Evolutionary conservation across 1,284 basidiomycete genomes (phyloP), one percentile per base, ranked within the genome.

Genomic region (Melampsora americana): DNA sequence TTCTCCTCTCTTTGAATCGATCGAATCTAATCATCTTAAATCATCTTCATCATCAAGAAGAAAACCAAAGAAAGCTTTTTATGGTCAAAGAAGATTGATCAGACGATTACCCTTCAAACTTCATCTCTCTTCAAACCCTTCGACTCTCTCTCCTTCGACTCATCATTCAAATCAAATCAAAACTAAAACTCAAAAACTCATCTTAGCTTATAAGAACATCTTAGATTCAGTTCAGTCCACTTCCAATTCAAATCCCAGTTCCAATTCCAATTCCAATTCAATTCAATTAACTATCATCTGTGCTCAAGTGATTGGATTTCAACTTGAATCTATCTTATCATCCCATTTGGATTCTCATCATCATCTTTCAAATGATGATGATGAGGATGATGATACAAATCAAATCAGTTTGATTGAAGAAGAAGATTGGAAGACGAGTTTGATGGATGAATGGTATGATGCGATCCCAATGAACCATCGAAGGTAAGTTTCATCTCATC

Each of bases 391-490:
- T 4, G 64, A 66, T 26, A 2, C 18, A 2, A 44, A 66, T 35
- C 66, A 46, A 4, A 50, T 23, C 44, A 30, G 46, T 23, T 23
- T 69, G 14, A n/a, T 69, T 56, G 39, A 46, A 18, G 67, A 69
- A 14, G 14, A 56, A 35, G 69, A 70, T 61, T 70, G 69, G 69
- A 70, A 61, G 23, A 70, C 69, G 1, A 70, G 69, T 39, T 30
- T 70, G 42, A 70, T 70, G 69, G 69, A 70, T 28, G 69, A 70
- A 70, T 70, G 69, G 69, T 70, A 70, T 30, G 69, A 70, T 16
- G 69, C 69, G 26, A 61, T 70, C 14, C 69, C 69, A 2, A 16
- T 70, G 3, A 53, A 60, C 26, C 48, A 70, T 16, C 61, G 69
- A 61, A 70, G 48, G 69, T 70, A 14, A 18, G 28, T 30, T 61